Evolutionary conservation across 345 rosid species (phyloP), one percentile per base, ranked within the genome.

Genomic region (Brassica rapa): DNA sequence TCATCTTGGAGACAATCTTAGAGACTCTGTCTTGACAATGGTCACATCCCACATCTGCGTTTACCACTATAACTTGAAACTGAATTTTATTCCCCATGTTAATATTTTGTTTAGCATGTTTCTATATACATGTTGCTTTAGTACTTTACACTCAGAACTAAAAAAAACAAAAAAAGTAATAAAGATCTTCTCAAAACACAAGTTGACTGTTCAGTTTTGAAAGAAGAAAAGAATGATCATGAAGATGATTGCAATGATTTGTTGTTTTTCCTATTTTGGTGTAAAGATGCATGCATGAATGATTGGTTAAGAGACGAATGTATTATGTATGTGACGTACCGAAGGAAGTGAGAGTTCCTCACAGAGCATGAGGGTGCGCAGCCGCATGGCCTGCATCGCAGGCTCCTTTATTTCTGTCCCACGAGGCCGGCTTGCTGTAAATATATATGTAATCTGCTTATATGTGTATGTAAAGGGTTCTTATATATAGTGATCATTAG

Each of bases 341-440:
- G 71, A 69, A 29, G 82, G 82, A 74, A 80, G 60, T 25, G 82
- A 80, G 67, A 80, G 82, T 68, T 80, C 35, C 61, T 80, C 82
- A 29, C 61, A 74, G 61, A 62, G 21, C 79, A 80, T 80, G 71
- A 80, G 82, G 59, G 66, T 74, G 66, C 30, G 79, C 32, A n/a
- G 74, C 27, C 27, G 65, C 74, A 32, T 14, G 41, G 33, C n/a
- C 25, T 15, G 70, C 70, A 24, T 9, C 64, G 24, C 23, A 25
- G 71, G 23, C 65, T 51, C 75, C 43, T 12, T 51, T 68, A 33
- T 62, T 62, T 16, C 2, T n/a, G 68, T 46, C 21, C 62, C 30
- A 72, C 14, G 46, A 72, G 19, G 66, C 35, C 2, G 25, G 66
- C 10, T 64, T 68, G 57, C 11, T 72, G 21, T 23, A n/a, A 33